Conservation (phyloP, 768 basidiomycete species). For the Heimioporus sp. region DNA sequence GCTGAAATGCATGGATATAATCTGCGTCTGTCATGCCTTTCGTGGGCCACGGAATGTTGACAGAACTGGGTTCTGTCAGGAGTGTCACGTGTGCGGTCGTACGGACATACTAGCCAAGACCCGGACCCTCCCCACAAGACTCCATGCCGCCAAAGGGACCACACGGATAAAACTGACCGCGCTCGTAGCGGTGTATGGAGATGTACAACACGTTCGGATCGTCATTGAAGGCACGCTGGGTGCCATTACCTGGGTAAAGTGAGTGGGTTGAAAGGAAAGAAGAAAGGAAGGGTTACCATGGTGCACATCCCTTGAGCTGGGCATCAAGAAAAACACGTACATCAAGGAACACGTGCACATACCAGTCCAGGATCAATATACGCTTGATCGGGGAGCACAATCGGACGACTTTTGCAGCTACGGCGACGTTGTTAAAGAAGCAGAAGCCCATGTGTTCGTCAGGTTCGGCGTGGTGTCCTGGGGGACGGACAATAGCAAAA, state of each 20-base stretch:
- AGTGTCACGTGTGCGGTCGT: conserved; percentile 3
- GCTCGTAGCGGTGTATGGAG: conserved; percentile 93
- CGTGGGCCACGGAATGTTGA: conserved; percentile 95
- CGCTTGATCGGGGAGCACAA: conserved; percentile 66
- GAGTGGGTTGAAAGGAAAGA: conserved; percentile 1
- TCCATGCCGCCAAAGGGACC: conserved; percentile 86
- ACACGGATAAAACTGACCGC: conserved; percentile 89
- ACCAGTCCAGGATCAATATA: conserved; percentile 96
- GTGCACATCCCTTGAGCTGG: conserved; percentile 79
- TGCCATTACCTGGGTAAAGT: conserved; percentile 78
- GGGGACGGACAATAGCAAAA: conserved; percentile 94
- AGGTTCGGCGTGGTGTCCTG: conserved; percentile 98
- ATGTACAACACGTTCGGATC: conserved; percentile 91
- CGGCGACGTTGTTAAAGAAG: conserved; percentile 98
- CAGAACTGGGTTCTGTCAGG: conserved; percentile 55
- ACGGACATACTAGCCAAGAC: conserved; percentile 76
- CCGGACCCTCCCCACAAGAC: conserved; percentile 81
- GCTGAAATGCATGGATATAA: conserved; percentile 95
- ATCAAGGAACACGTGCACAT: conserved; percentile 27
- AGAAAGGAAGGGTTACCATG: conserved; percentile 56
- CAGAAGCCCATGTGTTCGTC: conserved; percentile 99
- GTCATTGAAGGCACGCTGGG: conserved; percentile 93
- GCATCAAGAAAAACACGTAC: conserved; percentile 3
- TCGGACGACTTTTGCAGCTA: conserved; percentile 83
- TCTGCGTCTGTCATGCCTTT: conserved; percentile 91